phyloP scores from a whole-genome alignment of 345 rosid species.

The Lumnitzera racemosa region DNA sequence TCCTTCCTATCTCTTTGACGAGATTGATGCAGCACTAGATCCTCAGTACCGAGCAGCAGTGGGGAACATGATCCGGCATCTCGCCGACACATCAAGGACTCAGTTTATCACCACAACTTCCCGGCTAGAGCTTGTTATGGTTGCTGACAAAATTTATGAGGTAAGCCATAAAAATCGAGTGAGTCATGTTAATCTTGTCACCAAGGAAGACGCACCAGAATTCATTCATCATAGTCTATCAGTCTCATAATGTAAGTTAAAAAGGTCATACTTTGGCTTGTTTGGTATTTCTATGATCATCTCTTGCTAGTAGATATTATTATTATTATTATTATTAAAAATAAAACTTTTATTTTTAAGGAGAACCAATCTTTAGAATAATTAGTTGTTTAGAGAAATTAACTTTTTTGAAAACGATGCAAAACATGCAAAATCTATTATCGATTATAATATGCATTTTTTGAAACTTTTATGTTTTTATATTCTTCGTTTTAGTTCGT shows the following conservation, averaged over 20 bases:
- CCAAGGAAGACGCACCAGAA: slow-evolving; percentile 70
- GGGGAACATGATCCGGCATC: slow-evolving; percentile 82
- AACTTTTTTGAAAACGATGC: no score
- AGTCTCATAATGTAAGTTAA: slow-evolving; percentile 67
- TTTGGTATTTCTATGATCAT: not conserved
- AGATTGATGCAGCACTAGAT: slow-evolving; percentile 94
- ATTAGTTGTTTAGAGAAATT: no score
- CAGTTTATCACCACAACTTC: slow-evolving; percentile 97
- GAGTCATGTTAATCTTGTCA: slow-evolving; percentile 68
- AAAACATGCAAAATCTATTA: no score
- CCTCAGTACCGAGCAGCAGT: slow-evolving; percentile 98
- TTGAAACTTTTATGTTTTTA: no score
- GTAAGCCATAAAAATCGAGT: slow-evolving; percentile 83
- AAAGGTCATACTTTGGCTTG: slow-evolving; percentile 12
- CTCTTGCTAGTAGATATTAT: no score
- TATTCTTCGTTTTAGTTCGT: no score
- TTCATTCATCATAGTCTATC: slow-evolving; percentile 93
- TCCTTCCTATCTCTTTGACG: slow-evolving; percentile 90
- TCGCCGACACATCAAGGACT: slow-evolving; percentile 79
- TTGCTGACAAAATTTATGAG: slow-evolving; percentile 91
- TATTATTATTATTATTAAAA: no score
- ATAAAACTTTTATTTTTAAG: no score
- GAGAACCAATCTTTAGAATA: no score
- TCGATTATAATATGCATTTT: no score
- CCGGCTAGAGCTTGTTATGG: slow-evolving; percentile 89